These are phyloP conservation scores for Fraxinus angustifolia DNA, from an alignment of 305 asterid species.

Conservation along the genomic window DNA sequence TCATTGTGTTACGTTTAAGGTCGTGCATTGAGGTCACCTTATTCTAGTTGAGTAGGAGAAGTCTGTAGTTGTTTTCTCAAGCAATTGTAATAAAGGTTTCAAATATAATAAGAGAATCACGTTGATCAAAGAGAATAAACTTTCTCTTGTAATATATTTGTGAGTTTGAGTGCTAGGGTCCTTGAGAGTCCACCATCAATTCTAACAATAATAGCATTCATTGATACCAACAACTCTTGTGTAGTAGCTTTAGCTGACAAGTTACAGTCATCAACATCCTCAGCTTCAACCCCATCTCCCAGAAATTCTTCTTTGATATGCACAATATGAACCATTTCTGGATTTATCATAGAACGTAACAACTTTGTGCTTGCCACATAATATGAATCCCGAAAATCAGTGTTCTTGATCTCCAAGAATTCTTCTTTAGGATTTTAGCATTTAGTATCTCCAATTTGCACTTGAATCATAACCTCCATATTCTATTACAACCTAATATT, in stretches of 20 bases:
- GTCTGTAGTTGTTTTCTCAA: not conserved
- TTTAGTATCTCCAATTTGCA: not conserved
- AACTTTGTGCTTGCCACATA: not conserved
- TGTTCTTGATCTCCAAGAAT: not conserved
- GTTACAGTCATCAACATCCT: not conserved
- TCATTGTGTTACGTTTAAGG: not conserved
- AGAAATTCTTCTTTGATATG: not conserved
- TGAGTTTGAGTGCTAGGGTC: not conserved
- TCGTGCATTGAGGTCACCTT: not conserved
- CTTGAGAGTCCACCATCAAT: not conserved
- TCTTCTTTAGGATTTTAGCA: not conserved
- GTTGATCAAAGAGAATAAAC: not conserved
- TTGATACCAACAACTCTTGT: not conserved
- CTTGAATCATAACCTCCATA: not conserved
- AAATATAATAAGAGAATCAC: not conserved
- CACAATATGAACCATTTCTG: not conserved
- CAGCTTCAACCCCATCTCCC: not conserved
- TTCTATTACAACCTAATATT: not conserved
- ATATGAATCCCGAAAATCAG: not conserved
- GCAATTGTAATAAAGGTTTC: not conserved
- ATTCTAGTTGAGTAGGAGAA: not conserved
- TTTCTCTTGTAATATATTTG: not conserved
- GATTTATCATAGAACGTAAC: not conserved
- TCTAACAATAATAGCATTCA: not conserved
- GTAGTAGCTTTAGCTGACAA: slow-evolving; percentile 2